Evolutionary conservation across 805 yeast species (phyloP), one percentile per base, ranked within the genome.

Genomic region (Tetrapisispora iriomotensis): DNA sequence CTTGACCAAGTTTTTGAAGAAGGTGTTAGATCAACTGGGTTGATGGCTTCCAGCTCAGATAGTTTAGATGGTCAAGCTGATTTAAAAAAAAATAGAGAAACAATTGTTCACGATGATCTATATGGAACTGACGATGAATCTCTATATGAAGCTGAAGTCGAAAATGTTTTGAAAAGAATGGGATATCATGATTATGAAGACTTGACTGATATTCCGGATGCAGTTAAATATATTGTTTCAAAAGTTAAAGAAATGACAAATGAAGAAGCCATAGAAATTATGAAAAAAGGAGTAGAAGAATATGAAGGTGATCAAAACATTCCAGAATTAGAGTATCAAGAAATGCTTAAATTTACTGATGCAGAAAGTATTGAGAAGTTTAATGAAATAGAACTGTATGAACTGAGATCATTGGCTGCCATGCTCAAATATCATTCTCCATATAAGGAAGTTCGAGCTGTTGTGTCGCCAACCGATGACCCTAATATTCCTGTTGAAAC

Each of bases 371-470:
- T 24, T 7, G 53, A 51, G 36, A 40, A 53, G 23, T 49, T 50
- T 38, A 46, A 45, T 19, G 42, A 46, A 29, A 41, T 40, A 24
- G 55, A 52, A 37, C 46, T 45, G 18, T 53, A 56, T 44, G 50
- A 48, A 19, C 45, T 53, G 19, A 54, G 58, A 37, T 47, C 50
- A 15, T 46, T 51, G 26, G 72, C 71, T 18, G 63, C 66, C 24
- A 48, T 59, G 23, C 62, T 65, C n/a, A 45, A 53, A 60, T 70
- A 51, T 44, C 61, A 66, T 47, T 72, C 77, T 17, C 82, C 82
- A 8, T 78, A 77, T 52, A 75, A 81, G 1, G 84, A 78, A 56
- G 83, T 78, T 17, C 68, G 85, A 55, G 72, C 82, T 21, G 71
- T 78, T 18, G 72, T 75, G 30, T 72, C 74, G 18, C 67, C 74